These are phyloP conservation scores for Trichosphaerium sp. DNA, from an alignment of 78 protist genomes.

Conservation along the genomic window DNA sequence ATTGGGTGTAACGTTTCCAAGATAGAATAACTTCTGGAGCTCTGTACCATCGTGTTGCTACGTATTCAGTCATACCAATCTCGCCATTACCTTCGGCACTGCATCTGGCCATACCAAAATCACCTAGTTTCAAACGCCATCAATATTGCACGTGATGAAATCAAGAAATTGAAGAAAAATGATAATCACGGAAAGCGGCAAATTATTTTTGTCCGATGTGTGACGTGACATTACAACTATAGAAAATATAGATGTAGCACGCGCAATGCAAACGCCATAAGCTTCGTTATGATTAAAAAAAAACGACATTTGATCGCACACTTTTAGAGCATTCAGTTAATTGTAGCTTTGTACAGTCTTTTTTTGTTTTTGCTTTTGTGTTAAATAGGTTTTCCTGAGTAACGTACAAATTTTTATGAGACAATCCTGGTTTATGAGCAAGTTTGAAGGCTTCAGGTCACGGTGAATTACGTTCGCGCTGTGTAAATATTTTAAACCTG, in stretches of 20 bases:
- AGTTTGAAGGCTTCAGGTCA: constrained; percentile 92
- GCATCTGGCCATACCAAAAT: constrained; percentile 62
- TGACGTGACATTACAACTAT: too few relatives aligned
- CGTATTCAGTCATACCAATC: constrained; percentile 70
- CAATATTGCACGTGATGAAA: too few relatives aligned
- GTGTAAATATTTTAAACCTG: constrained; percentile 91
- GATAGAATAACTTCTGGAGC: constrained; percentile 87
- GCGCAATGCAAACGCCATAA: not conserved
- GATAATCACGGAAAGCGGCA: too few relatives aligned
- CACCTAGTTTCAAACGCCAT: too few relatives aligned
- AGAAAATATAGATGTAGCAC: too few relatives aligned
- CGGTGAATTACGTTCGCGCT: constrained; percentile 90
- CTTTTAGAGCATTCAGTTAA: too few relatives aligned
- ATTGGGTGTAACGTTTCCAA: constrained; percentile 54
- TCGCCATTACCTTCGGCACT: constrained; percentile 11
- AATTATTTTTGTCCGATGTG: too few relatives aligned
- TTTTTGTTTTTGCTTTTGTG: too few relatives aligned
- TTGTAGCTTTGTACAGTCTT: too few relatives aligned
- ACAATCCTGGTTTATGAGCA: constrained; percentile 90
- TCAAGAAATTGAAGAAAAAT: too few relatives aligned
- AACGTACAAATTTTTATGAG: constrained; percentile 72
- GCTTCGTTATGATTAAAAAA: not conserved
- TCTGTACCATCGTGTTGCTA: constrained; percentile 94
- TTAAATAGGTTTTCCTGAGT: too few relatives aligned
- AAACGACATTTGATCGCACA: too few relatives aligned